These are phyloP conservation scores for Exsudoporus frostii DNA, from an alignment of 768 basidiomycete genomes.

Conservation along the genomic window DNA sequence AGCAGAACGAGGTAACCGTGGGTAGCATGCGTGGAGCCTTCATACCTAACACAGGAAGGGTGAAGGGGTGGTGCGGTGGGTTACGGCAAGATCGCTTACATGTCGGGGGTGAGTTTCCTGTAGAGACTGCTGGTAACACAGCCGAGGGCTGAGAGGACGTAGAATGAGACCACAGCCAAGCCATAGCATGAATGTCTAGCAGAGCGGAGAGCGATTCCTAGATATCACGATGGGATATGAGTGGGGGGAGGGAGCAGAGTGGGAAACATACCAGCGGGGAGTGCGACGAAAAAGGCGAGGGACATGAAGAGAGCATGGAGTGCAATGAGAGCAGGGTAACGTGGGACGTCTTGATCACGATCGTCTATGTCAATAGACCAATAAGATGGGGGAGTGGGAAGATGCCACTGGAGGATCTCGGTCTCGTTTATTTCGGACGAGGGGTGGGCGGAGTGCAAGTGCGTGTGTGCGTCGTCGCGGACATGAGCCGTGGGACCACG, in stretches of 20 bases:
- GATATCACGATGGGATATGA: neutral
- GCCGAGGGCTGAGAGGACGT: constrained; percentile 57
- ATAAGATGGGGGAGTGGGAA: constrained; percentile 76
- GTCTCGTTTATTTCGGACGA: constrained; percentile 74
- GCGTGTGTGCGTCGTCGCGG: constrained; percentile 40
- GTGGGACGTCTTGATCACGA: constrained; percentile 37
- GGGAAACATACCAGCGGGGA: constrained; percentile 67
- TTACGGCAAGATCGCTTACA: constrained; percentile 48
- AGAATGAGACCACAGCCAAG: constrained; percentile 60
- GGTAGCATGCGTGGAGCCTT: constrained; percentile 57
- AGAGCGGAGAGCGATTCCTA: constrained; percentile 79
- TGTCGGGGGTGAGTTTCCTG: constrained; percentile 74
- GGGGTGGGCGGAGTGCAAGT: constrained; percentile 48
- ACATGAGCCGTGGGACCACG: neutral
- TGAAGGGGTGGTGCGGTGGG: neutral
- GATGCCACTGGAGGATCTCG: constrained; percentile 59
- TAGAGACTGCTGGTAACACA: constrained; percentile 69
- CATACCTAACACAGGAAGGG: constrained; percentile 51
- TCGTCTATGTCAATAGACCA: constrained; percentile 76
- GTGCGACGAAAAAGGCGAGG: constrained; percentile 76
- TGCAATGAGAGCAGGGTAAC: constrained; percentile 68
- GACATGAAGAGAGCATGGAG: constrained; percentile 73
- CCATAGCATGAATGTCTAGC: constrained; percentile 66
- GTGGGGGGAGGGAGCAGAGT: neutral
- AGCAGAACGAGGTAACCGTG: constrained; percentile 60